Percentiles rank a stretch among this genome's conserved stretches.
These are phyloP conservation scores for Leishmania mexicana DNA, from an alignment of 208 protist species.

Conservation along the genomic window DNA sequence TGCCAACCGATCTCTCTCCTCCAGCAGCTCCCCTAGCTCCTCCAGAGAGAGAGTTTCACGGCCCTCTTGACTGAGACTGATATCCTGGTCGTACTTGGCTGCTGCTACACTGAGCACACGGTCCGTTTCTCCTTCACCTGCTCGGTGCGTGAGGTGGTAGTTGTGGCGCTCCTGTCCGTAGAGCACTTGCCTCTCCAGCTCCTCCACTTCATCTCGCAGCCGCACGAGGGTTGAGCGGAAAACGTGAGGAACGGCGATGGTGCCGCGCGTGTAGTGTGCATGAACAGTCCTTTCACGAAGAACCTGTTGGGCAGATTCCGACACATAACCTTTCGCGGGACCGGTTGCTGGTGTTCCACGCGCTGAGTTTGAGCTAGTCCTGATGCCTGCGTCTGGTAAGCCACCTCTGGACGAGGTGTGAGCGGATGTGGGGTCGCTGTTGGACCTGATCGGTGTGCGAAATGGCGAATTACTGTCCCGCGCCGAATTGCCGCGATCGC, in stretches of 20 bases:
- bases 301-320: neutral
- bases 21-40: constrained; percentile 61
- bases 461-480: neutral
- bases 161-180: constrained; percentile 47
- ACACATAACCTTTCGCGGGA: neutral
- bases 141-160: constrained; percentile 32
- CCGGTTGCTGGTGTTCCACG: neutral
- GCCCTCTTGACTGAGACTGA: neutral
- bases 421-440: neutral
- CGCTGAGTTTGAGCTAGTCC: neutral
- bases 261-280: constrained; percentile 32
- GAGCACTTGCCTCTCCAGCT: constrained; percentile 46
- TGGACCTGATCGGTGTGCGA: neutral
- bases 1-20: constrained; percentile 64
- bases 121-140: neutral
- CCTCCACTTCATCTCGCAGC: constrained; percentile 54
- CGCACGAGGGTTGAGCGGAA: constrained; percentile 29
- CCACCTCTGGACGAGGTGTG: neutral
- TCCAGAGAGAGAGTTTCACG: constrained; percentile 50
- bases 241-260: constrained; percentile 32
- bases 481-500: neutral
- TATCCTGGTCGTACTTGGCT: neutral
- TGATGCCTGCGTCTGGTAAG: neutral
- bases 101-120: neutral
- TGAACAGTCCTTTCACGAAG: constrained; percentile 14